A percentile compares a stretch with the other conserved stretches of the same genome.
Evolutionary conservation across 306 rosid genomes (phyloP).

Genomic region (Cyclanthera cordifolia): DNA sequence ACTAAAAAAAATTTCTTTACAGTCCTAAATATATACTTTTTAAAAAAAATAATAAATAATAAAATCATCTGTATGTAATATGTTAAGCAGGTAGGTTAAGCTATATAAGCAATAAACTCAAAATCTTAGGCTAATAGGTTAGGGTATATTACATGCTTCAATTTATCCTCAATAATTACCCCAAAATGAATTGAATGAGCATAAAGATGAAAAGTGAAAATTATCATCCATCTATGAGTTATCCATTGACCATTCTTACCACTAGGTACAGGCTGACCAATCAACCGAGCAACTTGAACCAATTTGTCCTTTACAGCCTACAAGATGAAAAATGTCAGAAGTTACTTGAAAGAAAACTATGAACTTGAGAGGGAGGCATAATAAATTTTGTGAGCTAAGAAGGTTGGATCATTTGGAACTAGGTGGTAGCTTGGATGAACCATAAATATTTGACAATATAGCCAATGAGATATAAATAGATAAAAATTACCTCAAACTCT

Average conservation of each 20-base stretch:
- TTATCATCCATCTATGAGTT: slow-evolving; percentile 8
- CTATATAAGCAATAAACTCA: not conserved
- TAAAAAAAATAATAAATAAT: too few species aligned
- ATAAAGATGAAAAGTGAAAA: slow-evolving; percentile 13
- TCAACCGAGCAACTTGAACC: slow-evolving; percentile 61
- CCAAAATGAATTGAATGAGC: not conserved
- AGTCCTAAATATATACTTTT: not conserved
- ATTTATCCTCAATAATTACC: not conserved
- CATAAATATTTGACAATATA: not conserved
- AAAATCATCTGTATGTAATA: not conserved
- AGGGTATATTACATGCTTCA: not conserved
- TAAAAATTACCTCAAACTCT: slow-evolving; percentile 60
- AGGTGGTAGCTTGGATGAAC: not conserved
- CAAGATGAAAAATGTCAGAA: slow-evolving; percentile 8
- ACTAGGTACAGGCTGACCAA: slow-evolving; percentile 34
- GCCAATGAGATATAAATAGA: not conserved
- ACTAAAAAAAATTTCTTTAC: not conserved
- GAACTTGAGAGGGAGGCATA: not conserved
- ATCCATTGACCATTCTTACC: slow-evolving; percentile 32
- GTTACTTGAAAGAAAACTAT: not conserved
- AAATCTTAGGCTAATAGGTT: not conserved
- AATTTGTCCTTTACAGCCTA: slow-evolving; percentile 61
- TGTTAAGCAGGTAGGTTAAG: not conserved
- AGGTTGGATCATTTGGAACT: not conserved
- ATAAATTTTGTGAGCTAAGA: not conserved